Evolutionary conservation across 345 rosid genomes (phyloP).

Genomic region (Corchorus olitorius): DNA sequence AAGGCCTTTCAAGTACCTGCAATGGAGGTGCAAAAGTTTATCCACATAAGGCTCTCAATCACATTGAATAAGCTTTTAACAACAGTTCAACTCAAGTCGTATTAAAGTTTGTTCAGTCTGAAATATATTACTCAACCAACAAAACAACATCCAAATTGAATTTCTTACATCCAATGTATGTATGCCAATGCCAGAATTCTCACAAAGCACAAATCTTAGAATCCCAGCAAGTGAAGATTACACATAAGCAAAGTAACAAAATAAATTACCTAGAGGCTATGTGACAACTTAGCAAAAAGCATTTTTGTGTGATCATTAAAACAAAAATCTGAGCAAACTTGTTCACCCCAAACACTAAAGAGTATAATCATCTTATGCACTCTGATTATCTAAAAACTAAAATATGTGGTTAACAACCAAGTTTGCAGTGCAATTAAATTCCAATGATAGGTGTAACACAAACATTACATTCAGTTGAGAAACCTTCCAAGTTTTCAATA

Average conservation of each 20-base stretch:
- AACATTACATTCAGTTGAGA: background rate
- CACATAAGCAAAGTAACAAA: background rate
- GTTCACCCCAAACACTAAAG: background rate
- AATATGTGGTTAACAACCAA: background rate
- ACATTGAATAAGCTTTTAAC: background rate
- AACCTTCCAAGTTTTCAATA: background rate
- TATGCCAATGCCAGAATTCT: background rate
- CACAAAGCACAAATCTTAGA: background rate
- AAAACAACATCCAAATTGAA: background rate
- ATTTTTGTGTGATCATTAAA: background rate
- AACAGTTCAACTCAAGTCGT: background rate
- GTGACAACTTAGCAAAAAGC: background rate
- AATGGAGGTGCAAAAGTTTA: constrained; percentile 7
- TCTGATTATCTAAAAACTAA: background rate
- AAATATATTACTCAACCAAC: background rate
- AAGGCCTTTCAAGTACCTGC: constrained; percentile 74
- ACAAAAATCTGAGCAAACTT: background rate
- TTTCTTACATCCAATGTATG: background rate
- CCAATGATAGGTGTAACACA: background rate
- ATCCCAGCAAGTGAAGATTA: background rate
- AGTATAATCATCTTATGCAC: background rate
- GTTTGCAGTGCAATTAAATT: background rate
- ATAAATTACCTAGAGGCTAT: background rate
- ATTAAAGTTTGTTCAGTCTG: background rate
- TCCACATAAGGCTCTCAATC: background rate